Conservation (phyloP, 192 early-diverging fungal species). For the Coemansia sp. region DNA sequence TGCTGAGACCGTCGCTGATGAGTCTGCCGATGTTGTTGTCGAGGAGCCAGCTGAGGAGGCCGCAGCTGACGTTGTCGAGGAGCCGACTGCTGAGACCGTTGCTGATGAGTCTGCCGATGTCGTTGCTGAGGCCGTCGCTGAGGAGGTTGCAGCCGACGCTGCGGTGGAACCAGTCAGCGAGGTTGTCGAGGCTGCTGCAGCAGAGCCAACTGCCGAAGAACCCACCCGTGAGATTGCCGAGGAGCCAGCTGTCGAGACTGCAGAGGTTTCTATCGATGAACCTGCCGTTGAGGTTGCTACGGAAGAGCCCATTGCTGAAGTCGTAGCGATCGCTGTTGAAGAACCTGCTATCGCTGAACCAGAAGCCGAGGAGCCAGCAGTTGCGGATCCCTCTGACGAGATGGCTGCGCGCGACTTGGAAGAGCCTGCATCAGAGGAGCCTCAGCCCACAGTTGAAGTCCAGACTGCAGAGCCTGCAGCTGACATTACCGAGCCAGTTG, state of each 20-base stretch:
- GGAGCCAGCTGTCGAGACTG: not conserved
- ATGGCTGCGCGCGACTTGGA: no score
- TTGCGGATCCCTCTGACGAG: no score
- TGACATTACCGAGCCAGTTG: no score
- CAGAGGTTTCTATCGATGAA: not conserved
- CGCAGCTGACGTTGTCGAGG: not conserved
- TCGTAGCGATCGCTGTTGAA: not conserved
- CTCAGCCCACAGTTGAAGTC: no score
- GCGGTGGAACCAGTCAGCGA: not conserved
- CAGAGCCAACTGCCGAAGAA: not conserved
- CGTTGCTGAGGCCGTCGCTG: constrained; percentile 1
- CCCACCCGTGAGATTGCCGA: not conserved
- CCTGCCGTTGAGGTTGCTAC: not conserved
- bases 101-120: not conserved
- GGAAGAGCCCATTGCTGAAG: not conserved
- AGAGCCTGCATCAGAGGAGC: no score
- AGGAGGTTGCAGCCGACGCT: not conserved
- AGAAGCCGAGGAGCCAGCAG: no score
- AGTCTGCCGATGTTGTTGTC: not conserved
- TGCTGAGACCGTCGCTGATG: constrained; percentile 8
- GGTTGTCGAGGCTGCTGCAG: not conserved
- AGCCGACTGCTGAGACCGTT: not conserved
- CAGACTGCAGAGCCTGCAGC: no score
- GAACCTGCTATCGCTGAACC: not conserved
- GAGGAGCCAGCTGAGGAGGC: not conserved